Evolutionary conservation across 441 rosid species (phyloP).

Genomic region (Arabidopsis hybrid): DNA sequence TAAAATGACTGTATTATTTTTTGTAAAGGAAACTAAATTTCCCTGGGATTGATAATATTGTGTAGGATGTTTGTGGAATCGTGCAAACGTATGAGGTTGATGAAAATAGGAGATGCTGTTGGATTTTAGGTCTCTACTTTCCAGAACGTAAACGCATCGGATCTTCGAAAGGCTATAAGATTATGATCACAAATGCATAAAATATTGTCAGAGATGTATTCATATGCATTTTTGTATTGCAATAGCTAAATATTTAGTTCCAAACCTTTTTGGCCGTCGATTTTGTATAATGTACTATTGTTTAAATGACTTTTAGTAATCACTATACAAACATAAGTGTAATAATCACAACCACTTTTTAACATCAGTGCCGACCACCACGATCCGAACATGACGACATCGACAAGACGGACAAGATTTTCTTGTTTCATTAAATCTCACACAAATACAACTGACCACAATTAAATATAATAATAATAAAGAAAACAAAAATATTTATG

Average conservation of each 20-base stretch:
- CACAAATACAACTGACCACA: conserved; percentile 8
- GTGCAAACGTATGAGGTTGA: conserved; percentile 46
- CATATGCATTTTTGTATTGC: neutral
- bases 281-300: neutral
- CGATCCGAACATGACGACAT: conserved; percentile 26
- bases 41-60: neutral
- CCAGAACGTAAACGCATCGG: conserved; percentile 13
- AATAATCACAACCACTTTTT: neutral
- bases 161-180: conserved; percentile 5
- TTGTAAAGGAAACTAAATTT: neutral
- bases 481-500: neutral
- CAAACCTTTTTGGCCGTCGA: neutral
- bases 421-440: conserved; percentile 15
- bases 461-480: too few species aligned
- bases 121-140: conserved; percentile 26
- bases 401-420: conserved; percentile 34
- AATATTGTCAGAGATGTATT: neutral
- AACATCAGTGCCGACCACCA: conserved; percentile 21
- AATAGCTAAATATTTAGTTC: neutral
- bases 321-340: neutral
- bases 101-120: conserved; percentile 32
- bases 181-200: conserved; percentile 6
- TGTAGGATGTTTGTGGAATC: conserved; percentile 48
- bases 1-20: neutral
- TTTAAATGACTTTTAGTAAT: too few species aligned